phyloP scores from a whole-genome alignment of 768 basidiomycete genomes.

The Mycena albidolilacea region DNA sequence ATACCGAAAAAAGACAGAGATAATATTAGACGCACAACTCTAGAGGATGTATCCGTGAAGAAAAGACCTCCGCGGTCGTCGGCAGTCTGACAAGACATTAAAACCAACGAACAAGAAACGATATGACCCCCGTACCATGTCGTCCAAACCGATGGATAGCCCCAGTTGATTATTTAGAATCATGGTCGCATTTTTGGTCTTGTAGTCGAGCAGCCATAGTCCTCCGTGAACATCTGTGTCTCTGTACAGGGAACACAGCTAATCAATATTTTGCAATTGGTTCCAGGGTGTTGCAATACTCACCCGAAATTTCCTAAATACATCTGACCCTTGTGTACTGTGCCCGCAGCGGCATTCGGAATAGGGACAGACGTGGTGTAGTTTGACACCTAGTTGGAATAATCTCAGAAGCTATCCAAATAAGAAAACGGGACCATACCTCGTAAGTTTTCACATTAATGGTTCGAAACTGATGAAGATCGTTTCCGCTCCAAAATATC shows the following conservation, averaged over 20 bases:
- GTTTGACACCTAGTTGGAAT: constrained; percentile 15
- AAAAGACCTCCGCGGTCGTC: constrained; percentile 24
- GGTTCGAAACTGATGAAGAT: constrained; percentile 18
- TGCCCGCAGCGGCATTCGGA: constrained; percentile 23
- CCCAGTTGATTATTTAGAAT: constrained; percentile 25
- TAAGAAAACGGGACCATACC: background rate
- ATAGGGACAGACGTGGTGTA: constrained; percentile 24
- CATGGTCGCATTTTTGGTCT: constrained; percentile 23
- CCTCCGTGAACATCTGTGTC: constrained; percentile 9
- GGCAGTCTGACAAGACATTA: background rate
- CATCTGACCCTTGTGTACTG: constrained; percentile 28
- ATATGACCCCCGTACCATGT: background rate
- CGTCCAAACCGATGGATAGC: constrained; percentile 21
- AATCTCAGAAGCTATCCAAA: background rate
- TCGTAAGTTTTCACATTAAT: constrained; percentile 28
- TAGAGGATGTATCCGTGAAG: constrained; percentile 21
- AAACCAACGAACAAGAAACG: background rate
- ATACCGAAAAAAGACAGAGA: background rate
- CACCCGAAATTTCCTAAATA: constrained; percentile 26
- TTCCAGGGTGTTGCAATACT: background rate
- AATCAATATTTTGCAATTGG: background rate
- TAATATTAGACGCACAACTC: constrained; percentile 12
- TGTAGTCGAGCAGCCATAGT: constrained; percentile 21
- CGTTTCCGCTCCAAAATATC: constrained; percentile 23
- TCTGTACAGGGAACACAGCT: background rate